phyloP scores from a whole-genome alignment of 2,329 filamentous ascomycete species.

The Trichoderma gracile region DNA sequence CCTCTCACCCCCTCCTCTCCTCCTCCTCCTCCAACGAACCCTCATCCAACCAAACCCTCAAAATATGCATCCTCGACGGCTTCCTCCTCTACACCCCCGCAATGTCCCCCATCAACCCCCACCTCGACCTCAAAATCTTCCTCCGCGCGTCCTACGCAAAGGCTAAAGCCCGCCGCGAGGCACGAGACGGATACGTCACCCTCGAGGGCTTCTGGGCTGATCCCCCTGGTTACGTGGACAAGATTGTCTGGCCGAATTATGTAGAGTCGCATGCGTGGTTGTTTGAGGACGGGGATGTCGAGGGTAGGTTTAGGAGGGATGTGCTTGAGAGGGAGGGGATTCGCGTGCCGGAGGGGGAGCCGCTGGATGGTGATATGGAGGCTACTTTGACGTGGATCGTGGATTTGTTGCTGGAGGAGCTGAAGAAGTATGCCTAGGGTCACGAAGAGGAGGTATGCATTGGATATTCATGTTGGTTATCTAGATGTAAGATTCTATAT shows the following conservation, averaged over 20 bases:
- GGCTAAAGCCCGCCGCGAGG: slow-evolving; percentile 66
- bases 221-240: slow-evolving; percentile 89
- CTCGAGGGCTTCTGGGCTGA: slow-evolving; percentile 92
- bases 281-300: slow-evolving; percentile 69
- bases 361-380: slow-evolving; percentile 59
- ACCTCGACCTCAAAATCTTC: slow-evolving; percentile 77
- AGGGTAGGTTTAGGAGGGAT: slow-evolving; percentile 53
- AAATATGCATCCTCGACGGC: slow-evolving; percentile 78
- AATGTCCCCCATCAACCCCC: slow-evolving; percentile 56
- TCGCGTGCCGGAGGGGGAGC: slow-evolving; percentile 49
- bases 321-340: slow-evolving; percentile 49
- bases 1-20: slow-evolving; percentile 42
- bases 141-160: slow-evolving; percentile 66
- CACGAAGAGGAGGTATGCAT: no score
- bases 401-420: slow-evolving; percentile 54
- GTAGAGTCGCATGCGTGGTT: slow-evolving; percentile 78
- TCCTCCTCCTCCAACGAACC: no score
- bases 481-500: background rate
- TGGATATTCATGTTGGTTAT: no score
- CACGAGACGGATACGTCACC: slow-evolving; percentile 75
- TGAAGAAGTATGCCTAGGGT: slow-evolving; percentile 37
- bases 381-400: slow-evolving; percentile 69
- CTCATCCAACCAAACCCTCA: slow-evolving; percentile 35
- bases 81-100: slow-evolving; percentile 75
- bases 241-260: slow-evolving; percentile 96